Conservation (phyloP, 176 grass and related monocot species). For the maize (Zea mays) region DNA sequence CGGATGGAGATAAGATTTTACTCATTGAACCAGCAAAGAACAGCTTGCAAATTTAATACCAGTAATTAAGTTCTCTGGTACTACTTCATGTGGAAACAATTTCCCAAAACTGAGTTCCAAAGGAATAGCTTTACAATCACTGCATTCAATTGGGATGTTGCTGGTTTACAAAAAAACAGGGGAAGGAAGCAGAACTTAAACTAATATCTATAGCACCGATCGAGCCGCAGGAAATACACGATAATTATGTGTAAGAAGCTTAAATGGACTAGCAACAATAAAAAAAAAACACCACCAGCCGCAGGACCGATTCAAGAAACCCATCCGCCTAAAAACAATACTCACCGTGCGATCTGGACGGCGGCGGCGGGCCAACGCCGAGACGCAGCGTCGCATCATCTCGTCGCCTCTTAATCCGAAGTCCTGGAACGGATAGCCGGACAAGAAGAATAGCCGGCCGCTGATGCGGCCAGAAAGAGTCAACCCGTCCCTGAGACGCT, state of each 20-base stretch:
- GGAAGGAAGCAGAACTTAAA: background rate
- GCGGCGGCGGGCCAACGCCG: conserved; percentile 18
- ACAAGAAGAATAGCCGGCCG: background rate
- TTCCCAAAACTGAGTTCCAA: background rate
- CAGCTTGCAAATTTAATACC: background rate
- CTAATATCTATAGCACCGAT: background rate
- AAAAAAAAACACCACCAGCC: background rate
- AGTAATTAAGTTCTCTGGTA: background rate
- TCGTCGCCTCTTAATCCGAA: background rate
- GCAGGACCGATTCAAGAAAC: background rate
- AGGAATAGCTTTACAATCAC: background rate
- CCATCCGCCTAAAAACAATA: background rate
- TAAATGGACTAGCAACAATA: background rate
- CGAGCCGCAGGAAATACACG: background rate
- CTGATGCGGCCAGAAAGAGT: background rate
- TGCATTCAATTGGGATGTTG: background rate
- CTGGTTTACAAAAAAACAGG: background rate
- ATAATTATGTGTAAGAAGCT: background rate
- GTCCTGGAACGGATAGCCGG: background rate
- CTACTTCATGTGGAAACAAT: background rate
- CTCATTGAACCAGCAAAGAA: background rate
- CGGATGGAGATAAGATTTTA: background rate
- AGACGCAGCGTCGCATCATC: conserved; percentile 34
- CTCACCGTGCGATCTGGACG: conserved; percentile 26
- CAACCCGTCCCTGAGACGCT: conserved; percentile 3